phyloP scores from a whole-genome alignment of 345 rosid genomes.

The Erodium maritimum region DNA sequence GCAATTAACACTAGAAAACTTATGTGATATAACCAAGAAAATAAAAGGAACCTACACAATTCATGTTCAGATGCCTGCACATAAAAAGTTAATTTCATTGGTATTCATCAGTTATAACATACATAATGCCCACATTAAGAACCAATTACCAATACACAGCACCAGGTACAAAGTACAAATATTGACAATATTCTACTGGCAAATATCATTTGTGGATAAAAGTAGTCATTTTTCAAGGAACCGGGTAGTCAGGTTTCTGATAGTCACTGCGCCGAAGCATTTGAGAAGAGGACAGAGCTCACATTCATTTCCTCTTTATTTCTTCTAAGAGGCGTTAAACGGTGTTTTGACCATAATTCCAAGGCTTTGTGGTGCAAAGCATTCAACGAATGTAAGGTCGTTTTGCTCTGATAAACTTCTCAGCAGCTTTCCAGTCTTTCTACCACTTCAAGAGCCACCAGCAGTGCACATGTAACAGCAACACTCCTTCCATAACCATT shows the following conservation, averaged over 20 bases:
- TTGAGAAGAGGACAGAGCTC: not conserved
- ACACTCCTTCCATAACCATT: constrained; percentile 74
- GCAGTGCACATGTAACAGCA: constrained; percentile 49
- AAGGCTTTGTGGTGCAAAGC: constrained; percentile 32
- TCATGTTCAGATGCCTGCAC: too few species aligned
- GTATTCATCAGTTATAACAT: too few species aligned
- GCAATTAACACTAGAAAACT: too few species aligned
- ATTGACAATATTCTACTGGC: too few species aligned
- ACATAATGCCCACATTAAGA: too few species aligned
- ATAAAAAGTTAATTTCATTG: too few species aligned
- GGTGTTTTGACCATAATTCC: constrained; percentile 53
- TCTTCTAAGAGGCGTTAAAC: constrained; percentile 23
- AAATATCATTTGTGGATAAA: too few species aligned
- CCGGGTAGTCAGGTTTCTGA: not conserved
- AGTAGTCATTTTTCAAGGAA: not conserved
- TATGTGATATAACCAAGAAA: too few species aligned
- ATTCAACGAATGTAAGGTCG: constrained; percentile 48
- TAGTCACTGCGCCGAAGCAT: not conserved
- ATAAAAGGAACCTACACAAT: too few species aligned
- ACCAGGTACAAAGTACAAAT: too few species aligned
- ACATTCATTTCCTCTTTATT: constrained; percentile 1
- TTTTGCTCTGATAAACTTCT: constrained; percentile 31
- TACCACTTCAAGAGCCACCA: constrained; percentile 44
- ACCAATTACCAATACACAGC: too few species aligned
- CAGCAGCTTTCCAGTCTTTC: constrained; percentile 64